A percentile compares a stretch with the other conserved stretches of the same genome.
Conservation (phyloP, 2,329 filamentous ascomycete species). For the Zymoseptoria passerinii region DNA sequence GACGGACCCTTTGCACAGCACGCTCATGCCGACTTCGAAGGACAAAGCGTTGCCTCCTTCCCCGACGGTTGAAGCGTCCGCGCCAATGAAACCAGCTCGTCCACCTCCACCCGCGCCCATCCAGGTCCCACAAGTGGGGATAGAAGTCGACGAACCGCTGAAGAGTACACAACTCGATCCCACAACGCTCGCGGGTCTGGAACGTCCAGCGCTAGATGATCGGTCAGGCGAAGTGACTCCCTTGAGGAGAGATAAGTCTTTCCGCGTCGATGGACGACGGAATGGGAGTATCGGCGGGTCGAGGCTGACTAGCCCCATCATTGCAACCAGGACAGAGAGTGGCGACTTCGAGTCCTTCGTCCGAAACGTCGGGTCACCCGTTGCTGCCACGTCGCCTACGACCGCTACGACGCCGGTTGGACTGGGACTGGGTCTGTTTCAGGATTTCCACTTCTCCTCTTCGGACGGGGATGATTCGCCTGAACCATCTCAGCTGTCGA, state of each 20-base stretch:
- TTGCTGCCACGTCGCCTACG: background rate
- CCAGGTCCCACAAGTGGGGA: background rate
- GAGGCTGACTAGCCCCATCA: background rate
- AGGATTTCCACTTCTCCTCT: background rate
- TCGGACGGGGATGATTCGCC: background rate
- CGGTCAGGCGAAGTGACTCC: background rate
- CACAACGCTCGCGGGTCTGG: background rate
- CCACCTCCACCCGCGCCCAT: background rate
- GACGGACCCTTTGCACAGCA: background rate
- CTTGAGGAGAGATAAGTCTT: background rate
- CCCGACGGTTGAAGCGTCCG: background rate
- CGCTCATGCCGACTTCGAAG: background rate
- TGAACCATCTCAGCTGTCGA: background rate
- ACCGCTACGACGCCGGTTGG: background rate
- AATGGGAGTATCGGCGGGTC: slow-evolving; percentile 2
- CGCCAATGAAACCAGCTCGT: background rate
- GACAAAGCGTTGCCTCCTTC: background rate
- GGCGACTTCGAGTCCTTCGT: slow-evolving; percentile 10
- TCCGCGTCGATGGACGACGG: slow-evolving; percentile 3
- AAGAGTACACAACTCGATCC: background rate
- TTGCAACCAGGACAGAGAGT: background rate
- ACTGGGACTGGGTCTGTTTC: background rate
- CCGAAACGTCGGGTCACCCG: background rate
- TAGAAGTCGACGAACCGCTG: background rate
- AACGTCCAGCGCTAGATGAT: background rate